phyloP scores from a whole-genome alignment of 768 basidiomycete species.

The Boletellus sp. region DNA sequence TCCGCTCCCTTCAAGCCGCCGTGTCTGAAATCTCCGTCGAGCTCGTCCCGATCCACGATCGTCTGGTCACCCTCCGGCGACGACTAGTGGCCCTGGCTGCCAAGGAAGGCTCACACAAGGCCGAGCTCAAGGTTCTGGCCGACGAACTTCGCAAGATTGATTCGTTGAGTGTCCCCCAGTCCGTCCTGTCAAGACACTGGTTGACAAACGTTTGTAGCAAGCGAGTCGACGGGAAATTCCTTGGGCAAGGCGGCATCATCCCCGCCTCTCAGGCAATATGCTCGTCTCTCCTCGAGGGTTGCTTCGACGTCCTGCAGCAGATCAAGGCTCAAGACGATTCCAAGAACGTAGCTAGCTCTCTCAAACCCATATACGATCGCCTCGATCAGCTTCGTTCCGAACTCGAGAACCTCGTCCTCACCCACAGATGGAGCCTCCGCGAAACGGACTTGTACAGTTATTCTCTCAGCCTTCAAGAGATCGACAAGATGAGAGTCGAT shows the following conservation, averaged over 20 bases:
- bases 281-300: constrained; percentile 90
- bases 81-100: constrained; percentile 86
- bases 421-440: constrained; percentile 94
- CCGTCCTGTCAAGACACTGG: constrained; percentile 17
- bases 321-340: constrained; percentile 92
- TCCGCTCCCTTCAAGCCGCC: constrained; percentile 76
- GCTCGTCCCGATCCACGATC: constrained; percentile 86
- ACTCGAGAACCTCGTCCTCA: constrained; percentile 87
- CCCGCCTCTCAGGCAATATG: constrained; percentile 91
- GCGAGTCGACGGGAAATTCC: constrained; percentile 94
- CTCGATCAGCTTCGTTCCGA: constrained; percentile 81
- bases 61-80: constrained; percentile 81
- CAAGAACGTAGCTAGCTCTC: constrained; percentile 76
- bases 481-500: constrained; percentile 95
- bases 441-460: constrained; percentile 96
- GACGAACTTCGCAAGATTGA: constrained; percentile 96
- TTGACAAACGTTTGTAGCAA: constrained; percentile 44
- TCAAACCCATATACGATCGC: constrained; percentile 93
- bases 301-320: constrained; percentile 93
- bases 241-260: constrained; percentile 85
- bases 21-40: constrained; percentile 86
- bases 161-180: constrained; percentile 67
- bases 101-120: constrained; percentile 79
- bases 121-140: constrained; percentile 83
- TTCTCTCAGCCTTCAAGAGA: constrained; percentile 88